Evolutionary conservation across 2,329 filamentous ascomycete genomes (phyloP), one percentile per base, ranked within the genome.

Genomic region (Penicillium sp.): DNA sequence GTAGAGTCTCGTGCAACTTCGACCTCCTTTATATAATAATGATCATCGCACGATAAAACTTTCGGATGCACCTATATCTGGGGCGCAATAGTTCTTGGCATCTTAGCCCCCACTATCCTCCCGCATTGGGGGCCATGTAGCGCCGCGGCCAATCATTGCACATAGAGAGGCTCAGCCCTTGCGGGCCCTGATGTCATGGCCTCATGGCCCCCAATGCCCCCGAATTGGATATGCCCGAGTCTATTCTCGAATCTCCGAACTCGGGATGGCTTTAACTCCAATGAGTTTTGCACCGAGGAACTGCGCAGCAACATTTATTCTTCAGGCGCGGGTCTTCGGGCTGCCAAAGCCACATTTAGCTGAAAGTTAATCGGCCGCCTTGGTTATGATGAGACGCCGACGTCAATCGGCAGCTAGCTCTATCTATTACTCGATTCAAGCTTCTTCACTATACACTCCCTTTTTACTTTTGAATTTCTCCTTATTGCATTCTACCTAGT

Each of bases 171-270:
- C 14, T 33, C 42, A 49, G 44, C 46, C 25, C 40, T 24, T 22
- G 10, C 18, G 22, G 20, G 10, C 6, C 10, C 33, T 61, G 58
- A 61, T 54, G 53, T 60, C 58, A 61, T 28, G 20, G 40, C 46
- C 39, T 18, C 5, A 38, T 38, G 31, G 16, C 35, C 46, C 48
- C 33, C 48, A 50, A 31, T n/a, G 16, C 22, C 10, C 11, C 11
- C 6, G 6, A 27, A 7, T 13, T 22, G 11, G 13, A 5, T 30
- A 40, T 25, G 22, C 13, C 22, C 16, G 8, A 20, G 10, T 22
- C 16, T 11, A 22, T 25, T 40, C n/a, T 40, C 11, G 14, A 40
- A 5, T 14, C 11, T 14, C 16, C 4, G 16, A 18, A 4, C 8
- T 11, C 9, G 14, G 5, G 7, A 33, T 4, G 2, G 3, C 13